A percentile compares a stretch with the other conserved stretches of the same genome.
phyloP scores from a whole-genome alignment of 192 early-diverging fungal genomes.

The Gonapodya prolifera region DNA sequence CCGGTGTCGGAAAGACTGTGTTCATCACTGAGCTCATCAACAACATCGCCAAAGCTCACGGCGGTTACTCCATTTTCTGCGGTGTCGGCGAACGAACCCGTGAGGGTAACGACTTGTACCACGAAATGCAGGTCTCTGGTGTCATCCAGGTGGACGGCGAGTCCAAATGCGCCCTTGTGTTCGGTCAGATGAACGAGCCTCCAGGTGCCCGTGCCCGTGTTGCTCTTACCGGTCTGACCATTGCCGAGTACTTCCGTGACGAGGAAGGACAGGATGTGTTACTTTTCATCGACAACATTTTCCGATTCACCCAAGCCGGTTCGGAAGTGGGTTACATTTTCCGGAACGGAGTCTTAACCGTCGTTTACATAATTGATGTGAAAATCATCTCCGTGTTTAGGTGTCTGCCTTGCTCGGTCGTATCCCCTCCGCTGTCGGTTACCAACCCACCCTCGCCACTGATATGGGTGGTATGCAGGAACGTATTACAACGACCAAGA shows the following conservation, averaged over 20 bases:
- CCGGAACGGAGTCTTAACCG: too few species aligned
- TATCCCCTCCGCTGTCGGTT: constrained; percentile 99
- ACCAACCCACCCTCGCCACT: constrained; percentile 96
- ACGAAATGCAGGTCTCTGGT: constrained; percentile 83
- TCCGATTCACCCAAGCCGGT: constrained; percentile 99
- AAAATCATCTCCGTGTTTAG: neutral
- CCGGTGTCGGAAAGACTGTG: constrained; percentile 99
- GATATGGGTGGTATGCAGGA: constrained; percentile 99
- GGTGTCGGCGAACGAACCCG: constrained; percentile 98
- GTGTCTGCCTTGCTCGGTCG: constrained; percentile 97
- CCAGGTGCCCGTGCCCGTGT: constrained; percentile 98
- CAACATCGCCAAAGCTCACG: constrained; percentile 86
- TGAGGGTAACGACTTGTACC: constrained; percentile 99
- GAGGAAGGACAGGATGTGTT: constrained; percentile 98
- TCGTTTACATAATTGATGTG: too few species aligned
- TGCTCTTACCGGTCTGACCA: constrained; percentile 90
- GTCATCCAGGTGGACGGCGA: constrained; percentile 90
- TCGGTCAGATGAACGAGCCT: constrained; percentile 99
- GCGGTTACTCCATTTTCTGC: constrained; percentile 89
- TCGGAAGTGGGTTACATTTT: constrained; percentile 45
- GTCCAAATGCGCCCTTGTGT: constrained; percentile 91
- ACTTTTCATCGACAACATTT: constrained; percentile 99
- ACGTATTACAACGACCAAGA: constrained; percentile 99
- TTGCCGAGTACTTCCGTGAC: constrained; percentile 99
- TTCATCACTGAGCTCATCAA: constrained; percentile 98